Evolutionary conservation across 2,329 filamentous ascomycete genomes (phyloP).

Genomic region (Ceratocystis alfenasii): DNA sequence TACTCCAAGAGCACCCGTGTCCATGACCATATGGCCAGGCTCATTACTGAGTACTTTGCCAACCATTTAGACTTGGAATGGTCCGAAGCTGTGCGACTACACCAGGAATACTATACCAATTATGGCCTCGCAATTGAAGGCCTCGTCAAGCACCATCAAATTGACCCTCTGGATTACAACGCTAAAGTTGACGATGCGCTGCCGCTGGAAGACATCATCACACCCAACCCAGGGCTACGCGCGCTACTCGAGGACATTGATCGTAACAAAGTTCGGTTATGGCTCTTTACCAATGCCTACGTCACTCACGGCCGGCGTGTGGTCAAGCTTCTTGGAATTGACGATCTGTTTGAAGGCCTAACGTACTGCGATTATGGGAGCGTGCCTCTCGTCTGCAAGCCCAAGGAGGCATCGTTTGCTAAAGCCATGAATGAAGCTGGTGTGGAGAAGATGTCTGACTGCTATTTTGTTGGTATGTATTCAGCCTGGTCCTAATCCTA

Average conservation of each 20-base stretch:
- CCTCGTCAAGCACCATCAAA: constrained; percentile 83
- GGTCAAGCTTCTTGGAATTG: constrained; percentile 64
- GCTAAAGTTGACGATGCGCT: constrained; percentile 86
- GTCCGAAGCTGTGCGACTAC: constrained; percentile 73
- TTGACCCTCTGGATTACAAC: constrained; percentile 92
- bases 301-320: constrained; percentile 76
- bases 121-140: constrained; percentile 98
- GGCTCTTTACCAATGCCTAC: constrained; percentile 96
- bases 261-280: constrained; percentile 67
- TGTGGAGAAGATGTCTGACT: constrained; percentile 53
- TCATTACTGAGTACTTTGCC: constrained; percentile 57
- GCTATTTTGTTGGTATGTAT: constrained; percentile 83
- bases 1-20: constrained; percentile 80
- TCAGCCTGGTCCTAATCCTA: not conserved
- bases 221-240: constrained; percentile 62
- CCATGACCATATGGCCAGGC: constrained; percentile 72
- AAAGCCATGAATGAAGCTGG: constrained; percentile 84
- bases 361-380: constrained; percentile 84
- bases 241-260: constrained; percentile 73
- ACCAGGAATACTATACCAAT: constrained; percentile 84
- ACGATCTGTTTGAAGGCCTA: constrained; percentile 85
- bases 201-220: constrained; percentile 73
- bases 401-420: constrained; percentile 65
- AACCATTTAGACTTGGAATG: constrained; percentile 60
- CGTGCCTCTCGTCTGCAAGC: constrained; percentile 73